Evolutionary conservation across 768 basidiomycete genomes (phyloP).

Genomic region (Boletus coccyginus): DNA sequence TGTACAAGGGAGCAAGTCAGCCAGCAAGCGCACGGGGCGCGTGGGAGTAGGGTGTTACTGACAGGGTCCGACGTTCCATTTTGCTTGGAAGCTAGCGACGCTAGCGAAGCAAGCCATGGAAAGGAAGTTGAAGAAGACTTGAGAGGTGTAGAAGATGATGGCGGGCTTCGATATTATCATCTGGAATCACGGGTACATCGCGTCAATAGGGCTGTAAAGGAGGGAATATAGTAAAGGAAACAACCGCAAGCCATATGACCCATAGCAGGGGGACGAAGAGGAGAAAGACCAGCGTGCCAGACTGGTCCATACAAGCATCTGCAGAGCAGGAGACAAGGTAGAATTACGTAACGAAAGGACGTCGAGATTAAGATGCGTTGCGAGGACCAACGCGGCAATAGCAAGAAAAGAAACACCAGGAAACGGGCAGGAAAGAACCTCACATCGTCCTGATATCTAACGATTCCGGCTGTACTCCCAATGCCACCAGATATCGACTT

Average conservation of each 20-base stretch:
- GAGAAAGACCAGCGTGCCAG: slow-evolving; percentile 55
- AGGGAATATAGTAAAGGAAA: slow-evolving; percentile 14
- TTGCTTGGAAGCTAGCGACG: slow-evolving; percentile 85
- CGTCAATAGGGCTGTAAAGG: slow-evolving; percentile 12
- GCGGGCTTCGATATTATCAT: slow-evolving; percentile 87
- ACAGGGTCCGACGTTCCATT: slow-evolving; percentile 86
- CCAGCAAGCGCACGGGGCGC: neutral
- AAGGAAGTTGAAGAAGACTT: slow-evolving; percentile 92
- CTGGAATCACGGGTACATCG: slow-evolving; percentile 37
- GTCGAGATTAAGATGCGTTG: slow-evolving; percentile 22
- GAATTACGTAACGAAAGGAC: slow-evolving; percentile 32
- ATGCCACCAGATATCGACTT: slow-evolving; percentile 51
- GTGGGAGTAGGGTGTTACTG: slow-evolving; percentile 32
- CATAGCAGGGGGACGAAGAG: slow-evolving; percentile 64
- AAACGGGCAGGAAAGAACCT: slow-evolving; percentile 31
- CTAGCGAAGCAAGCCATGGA: slow-evolving; percentile 90
- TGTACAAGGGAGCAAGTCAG: slow-evolving; percentile 11
- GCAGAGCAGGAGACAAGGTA: slow-evolving; percentile 22
- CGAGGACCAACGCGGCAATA: slow-evolving; percentile 16
- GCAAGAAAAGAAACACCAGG: neutral
- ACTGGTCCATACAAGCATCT: slow-evolving; percentile 39
- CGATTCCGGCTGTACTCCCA: slow-evolving; percentile 56
- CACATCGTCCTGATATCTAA: slow-evolving; percentile 70
- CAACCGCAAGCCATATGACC: slow-evolving; percentile 70
- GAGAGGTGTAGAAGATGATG: slow-evolving; percentile 71